phyloP scores from a whole-genome alignment of 2,329 filamentous ascomycete genomes.

The Zopfia rhizophila region DNA sequence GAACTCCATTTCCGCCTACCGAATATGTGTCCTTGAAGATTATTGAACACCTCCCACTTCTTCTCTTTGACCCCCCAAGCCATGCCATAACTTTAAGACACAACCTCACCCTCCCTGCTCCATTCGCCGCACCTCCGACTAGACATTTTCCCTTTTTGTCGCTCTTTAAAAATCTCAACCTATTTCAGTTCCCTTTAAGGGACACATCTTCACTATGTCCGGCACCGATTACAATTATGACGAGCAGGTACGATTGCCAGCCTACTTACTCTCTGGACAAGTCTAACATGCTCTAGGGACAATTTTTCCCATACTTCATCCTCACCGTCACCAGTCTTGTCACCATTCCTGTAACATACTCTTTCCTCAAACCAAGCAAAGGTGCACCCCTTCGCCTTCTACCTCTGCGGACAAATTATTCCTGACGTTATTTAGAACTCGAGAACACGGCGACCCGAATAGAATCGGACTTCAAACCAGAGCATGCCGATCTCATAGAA shows the following conservation, averaged over 20 bases:
- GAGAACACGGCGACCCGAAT: conserved; percentile 85
- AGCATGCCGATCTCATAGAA: conserved; percentile 85
- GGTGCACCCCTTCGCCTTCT: conserved; percentile 49
- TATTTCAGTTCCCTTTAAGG: conserved; percentile 10
- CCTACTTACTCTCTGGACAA: conserved; percentile 1
- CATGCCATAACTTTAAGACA: conserved; percentile 33
- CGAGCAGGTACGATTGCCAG: conserved; percentile 73
- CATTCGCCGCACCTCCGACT: conserved; percentile 29
- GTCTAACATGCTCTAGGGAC: conserved; percentile 67
- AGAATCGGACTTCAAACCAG: conserved; percentile 80
- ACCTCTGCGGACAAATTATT: conserved; percentile 3
- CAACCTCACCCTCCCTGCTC: conserved; percentile 16
- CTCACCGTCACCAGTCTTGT: conserved; percentile 88
- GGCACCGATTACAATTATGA: conserved; percentile 95
- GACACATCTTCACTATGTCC: conserved; percentile 45
- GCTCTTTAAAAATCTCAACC: conserved; percentile 29
- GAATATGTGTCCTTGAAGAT: conserved; percentile 33
- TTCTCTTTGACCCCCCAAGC: conserved; percentile 40
- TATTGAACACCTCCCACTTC: conserved; percentile 37
- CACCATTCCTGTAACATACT: conserved; percentile 90
- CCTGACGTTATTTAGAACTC: conserved; percentile 63
- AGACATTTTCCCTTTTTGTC: conserved; percentile 13
- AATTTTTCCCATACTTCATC: conserved; percentile 99
- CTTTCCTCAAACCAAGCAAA: conserved; percentile 81
- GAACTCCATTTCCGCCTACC: conserved; percentile 33